Evolutionary conservation across 2,329 filamentous ascomycete genomes (phyloP).

Genomic region (Teratosphaeria zuluensis): DNA sequence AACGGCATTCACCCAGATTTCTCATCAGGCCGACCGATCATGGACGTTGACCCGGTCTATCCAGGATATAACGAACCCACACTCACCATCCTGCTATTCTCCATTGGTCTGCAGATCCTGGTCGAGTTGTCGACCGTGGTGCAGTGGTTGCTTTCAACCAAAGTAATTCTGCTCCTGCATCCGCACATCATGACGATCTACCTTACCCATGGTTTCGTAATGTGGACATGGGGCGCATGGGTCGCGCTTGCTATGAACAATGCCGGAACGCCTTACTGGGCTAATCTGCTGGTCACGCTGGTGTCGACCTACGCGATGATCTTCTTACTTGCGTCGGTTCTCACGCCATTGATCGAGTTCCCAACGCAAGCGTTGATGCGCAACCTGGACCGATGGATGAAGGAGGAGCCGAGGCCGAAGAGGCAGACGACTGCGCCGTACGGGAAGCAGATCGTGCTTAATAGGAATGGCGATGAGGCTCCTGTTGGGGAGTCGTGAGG

Average conservation of each 20-base stretch:
- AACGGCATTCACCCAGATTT: slow-evolving; percentile 35
- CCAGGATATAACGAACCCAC: slow-evolving; percentile 35
- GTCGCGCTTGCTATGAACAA: slow-evolving; percentile 25
- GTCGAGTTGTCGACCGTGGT: slow-evolving; percentile 26
- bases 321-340: slow-evolving; percentile 10
- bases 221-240: slow-evolving; percentile 35
- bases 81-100: slow-evolving; percentile 33
- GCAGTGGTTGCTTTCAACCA: slow-evolving; percentile 33
- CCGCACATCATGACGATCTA: slow-evolving; percentile 42
- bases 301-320: slow-evolving; percentile 24
- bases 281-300: slow-evolving; percentile 27
- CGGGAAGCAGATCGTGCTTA: neutral
- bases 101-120: slow-evolving; percentile 22
- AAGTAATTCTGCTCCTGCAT: slow-evolving; percentile 31
- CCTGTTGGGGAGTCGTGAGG: neutral
- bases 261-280: slow-evolving; percentile 23
- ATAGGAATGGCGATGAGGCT: neutral
- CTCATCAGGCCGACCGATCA: slow-evolving; percentile 28
- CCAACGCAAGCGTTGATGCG: slow-evolving; percentile 11
- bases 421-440: slow-evolving; percentile 12
- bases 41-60: slow-evolving; percentile 32
- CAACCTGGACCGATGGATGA: slow-evolving; percentile 13
- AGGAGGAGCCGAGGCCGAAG: slow-evolving; percentile 8
- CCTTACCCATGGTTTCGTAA: slow-evolving; percentile 36
- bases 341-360: slow-evolving; percentile 10